Conservation (phyloP, 345 rosid species). For the Hypericum perforatum region DNA sequence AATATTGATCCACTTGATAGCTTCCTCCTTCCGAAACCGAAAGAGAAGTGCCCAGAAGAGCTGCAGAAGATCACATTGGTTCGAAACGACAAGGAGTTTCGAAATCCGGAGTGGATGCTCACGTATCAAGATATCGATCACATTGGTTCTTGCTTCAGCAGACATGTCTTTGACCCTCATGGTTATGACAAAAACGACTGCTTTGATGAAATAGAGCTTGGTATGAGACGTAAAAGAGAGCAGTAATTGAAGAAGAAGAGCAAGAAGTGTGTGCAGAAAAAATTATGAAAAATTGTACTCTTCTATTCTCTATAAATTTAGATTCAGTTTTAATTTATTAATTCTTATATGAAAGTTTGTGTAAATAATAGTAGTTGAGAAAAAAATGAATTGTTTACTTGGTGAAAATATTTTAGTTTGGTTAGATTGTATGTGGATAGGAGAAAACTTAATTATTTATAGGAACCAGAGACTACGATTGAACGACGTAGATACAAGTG, state of each 20-base stretch:
- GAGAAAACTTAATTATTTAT: no score
- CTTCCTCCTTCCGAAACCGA: slow-evolving; percentile 61
- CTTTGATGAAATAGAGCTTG: slow-evolving; percentile 52
- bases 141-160: slow-evolving; percentile 83
- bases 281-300: no score
- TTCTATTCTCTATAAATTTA: no score
- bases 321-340: no score
- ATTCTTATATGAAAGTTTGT: no score
- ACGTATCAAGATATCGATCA: slow-evolving; percentile 88
- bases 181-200: slow-evolving; percentile 83
- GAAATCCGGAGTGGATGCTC: slow-evolving; percentile 85
- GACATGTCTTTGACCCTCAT: slow-evolving; percentile 88
- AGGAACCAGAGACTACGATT: no score
- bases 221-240: slow-evolving; percentile 70
- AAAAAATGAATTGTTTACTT: no score
- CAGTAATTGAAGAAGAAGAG: slow-evolving; percentile 70
- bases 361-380: no score
- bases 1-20: slow-evolving; percentile 49
- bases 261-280: no score
- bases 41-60: slow-evolving; percentile 62
- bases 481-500: no score
- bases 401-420: no score
- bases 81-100: slow-evolving; percentile 81
- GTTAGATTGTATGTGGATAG: no score
- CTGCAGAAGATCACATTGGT: slow-evolving; percentile 86